phyloP scores from a whole-genome alignment of 2,329 filamentous ascomycete genomes.

The Teratosphaeria destructans region DNA sequence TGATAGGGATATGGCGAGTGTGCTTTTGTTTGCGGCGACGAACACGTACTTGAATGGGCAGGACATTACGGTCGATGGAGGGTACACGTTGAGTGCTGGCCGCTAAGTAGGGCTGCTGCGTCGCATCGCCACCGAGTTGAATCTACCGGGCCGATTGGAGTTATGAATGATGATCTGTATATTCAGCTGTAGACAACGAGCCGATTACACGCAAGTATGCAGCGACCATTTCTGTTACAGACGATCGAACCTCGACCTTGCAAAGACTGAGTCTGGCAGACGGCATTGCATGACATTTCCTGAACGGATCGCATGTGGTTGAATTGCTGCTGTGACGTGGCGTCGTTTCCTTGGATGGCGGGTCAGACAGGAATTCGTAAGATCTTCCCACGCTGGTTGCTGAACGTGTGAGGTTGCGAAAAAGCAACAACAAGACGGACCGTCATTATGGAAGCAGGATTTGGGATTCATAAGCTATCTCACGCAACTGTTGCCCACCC shows the following conservation, averaged over 20 bases:
- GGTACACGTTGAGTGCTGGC: conserved; percentile 37
- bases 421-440: background rate
- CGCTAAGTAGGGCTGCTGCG: background rate
- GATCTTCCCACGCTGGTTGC: too few species aligned
- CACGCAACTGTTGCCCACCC: background rate
- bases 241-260: background rate
- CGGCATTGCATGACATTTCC: too few species aligned
- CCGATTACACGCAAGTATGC: background rate
- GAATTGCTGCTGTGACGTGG: too few species aligned
- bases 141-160: background rate
- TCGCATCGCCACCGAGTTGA: too few species aligned
- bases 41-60: conserved; percentile 43
- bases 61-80: conserved; percentile 44
- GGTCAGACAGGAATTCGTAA: too few species aligned
- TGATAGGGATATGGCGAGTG: conserved; percentile 49
- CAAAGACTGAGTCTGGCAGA: too few species aligned
- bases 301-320: too few species aligned
- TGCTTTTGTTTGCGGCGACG: conserved; percentile 43
- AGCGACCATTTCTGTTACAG: background rate
- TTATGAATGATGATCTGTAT: background rate
- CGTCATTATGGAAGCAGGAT: background rate
- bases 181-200: background rate
- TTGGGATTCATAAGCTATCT: background rate
- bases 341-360: too few species aligned
- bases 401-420: too few species aligned